A percentile compares a stretch with the other conserved stretches of the same genome.
Evolutionary conservation across 805 yeast species (phyloP).

Genomic region (Candida michaelii): DNA sequence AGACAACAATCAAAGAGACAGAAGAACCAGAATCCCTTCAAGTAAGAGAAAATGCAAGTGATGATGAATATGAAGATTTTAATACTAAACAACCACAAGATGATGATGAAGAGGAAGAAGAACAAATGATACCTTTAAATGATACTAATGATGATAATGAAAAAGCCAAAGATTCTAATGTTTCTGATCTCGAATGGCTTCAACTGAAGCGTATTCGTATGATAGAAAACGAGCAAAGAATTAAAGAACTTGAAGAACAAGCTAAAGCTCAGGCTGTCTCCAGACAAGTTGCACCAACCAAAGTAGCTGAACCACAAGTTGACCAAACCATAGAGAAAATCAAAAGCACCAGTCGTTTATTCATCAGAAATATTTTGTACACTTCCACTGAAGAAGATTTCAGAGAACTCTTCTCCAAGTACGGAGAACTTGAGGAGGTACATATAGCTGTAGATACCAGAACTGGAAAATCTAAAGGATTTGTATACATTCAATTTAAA

Average conservation of each 20-base stretch:
- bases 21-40: slow-evolving; percentile 12
- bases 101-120: slow-evolving; percentile 23
- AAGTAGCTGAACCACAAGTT: slow-evolving; percentile 9
- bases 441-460: slow-evolving; percentile 90
- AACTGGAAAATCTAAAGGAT: slow-evolving; percentile 89
- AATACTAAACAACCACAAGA: slow-evolving; percentile 43
- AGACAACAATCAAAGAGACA: not conserved
- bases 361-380: slow-evolving; percentile 82
- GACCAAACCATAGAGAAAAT: slow-evolving; percentile 50
- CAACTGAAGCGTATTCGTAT: slow-evolving; percentile 73
- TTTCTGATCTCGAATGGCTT: slow-evolving; percentile 87
- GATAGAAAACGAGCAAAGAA: slow-evolving; percentile 31
- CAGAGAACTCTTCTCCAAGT: slow-evolving; percentile 57
- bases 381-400: slow-evolving; percentile 80
- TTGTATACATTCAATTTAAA: slow-evolving; percentile 79
- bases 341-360: slow-evolving; percentile 72
- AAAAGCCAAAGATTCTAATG: slow-evolving; percentile 61
- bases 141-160: slow-evolving; percentile 11
- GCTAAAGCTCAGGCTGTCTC: slow-evolving; percentile 2
- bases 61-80: slow-evolving; percentile 54
- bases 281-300: slow-evolving; percentile 9
- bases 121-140: slow-evolving; percentile 20
- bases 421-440: slow-evolving; percentile 80
- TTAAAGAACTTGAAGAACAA: slow-evolving; percentile 10
- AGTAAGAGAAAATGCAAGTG: slow-evolving; percentile 46